Evolutionary conservation across 2,329 filamentous ascomycete genomes (phyloP).

Genomic region (Exophiala phaeomuriformis): DNA sequence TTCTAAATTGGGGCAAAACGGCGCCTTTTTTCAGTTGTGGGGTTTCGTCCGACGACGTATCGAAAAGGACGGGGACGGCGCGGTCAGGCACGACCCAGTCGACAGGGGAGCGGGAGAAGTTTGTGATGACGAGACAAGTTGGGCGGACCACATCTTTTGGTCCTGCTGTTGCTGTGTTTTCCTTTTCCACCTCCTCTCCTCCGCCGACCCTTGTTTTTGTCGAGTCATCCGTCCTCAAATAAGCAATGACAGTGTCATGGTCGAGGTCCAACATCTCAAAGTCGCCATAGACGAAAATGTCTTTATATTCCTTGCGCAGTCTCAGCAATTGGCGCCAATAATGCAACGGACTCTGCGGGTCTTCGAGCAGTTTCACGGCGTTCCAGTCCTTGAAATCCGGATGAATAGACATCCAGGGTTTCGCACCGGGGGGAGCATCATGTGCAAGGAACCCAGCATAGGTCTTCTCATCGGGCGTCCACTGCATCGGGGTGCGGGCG

Average conservation of each 20-base stretch:
- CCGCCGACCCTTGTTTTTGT: neutral
- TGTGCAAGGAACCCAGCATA: conserved; percentile 55
- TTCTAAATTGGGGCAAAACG: conserved; percentile 17
- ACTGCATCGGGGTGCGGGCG: conserved; percentile 61
- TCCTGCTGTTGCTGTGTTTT: neutral
- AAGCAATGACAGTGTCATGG: conserved; percentile 12
- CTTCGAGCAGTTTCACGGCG: conserved; percentile 47
- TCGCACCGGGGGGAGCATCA: conserved; percentile 4
- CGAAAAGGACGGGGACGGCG: conserved; percentile 9
- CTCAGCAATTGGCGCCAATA: conserved; percentile 55
- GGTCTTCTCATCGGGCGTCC: conserved; percentile 42
- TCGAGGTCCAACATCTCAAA: conserved; percentile 23
- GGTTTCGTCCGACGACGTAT: neutral
- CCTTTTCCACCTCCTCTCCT: neutral
- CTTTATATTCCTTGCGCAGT: conserved; percentile 49
- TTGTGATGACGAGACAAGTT: conserved; percentile 19
- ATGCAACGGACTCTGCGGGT: conserved; percentile 44
- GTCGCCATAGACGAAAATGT: conserved; percentile 43
- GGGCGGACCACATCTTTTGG: neutral
- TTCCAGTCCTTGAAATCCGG: conserved; percentile 51
- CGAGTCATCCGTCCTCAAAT: conserved; percentile 14
- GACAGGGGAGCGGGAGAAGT: conserved; percentile 15
- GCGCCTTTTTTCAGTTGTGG: conserved; percentile 5
- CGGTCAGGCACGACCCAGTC: conserved; percentile 17
- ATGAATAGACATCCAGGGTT: conserved; percentile 55